Base-by-base conservation (phyloP, 257 asterid species). In the Nicotiana attenuata region DNA sequence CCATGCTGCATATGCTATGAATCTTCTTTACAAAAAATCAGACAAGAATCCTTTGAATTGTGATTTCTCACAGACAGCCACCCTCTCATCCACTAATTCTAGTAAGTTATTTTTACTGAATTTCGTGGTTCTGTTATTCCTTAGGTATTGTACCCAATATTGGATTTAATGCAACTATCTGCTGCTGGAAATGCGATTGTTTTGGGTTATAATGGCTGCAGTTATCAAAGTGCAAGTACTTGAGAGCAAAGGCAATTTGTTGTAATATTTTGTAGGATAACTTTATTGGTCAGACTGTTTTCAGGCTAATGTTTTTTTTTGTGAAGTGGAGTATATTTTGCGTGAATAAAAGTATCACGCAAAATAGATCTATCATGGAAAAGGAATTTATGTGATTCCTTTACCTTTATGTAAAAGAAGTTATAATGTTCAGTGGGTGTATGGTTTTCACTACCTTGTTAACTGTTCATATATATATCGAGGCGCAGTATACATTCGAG, bases 1-100 rank as follows among this genome's bases (percentile, higher is more conserved):
- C 33, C 96, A 90, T 38, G 97, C 97, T 13, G 78, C 92, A 9
- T 91, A 87, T 76, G 96, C 94, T 59, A 89, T 93, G 92, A 93
- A 91, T 80, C 91, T 87, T 55, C 81, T 89, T 13, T 85, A 88
- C 84, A 92, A 91, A 82, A 81, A 64, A 3, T 52, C 87, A 0
- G 88, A 56, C 45, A 86, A 78, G 73, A 81, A 84, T 84, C 89
- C 91, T 15, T 76, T 20, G 85, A 65, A 71, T 17, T 91, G 97
- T 65, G 92, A 91, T 83, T 91, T 91, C 87, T 83, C 89, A 10
- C 87, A 88, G 56, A 81, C 90, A 0, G 95, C 92, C 73, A 84
- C 83, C 16, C 84, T 90, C 79, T 84, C 97, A 1, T 85, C 91
- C 16, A 63, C 83, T 0, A 86, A 89, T 84, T 94, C 91, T 13